Conservation (phyloP, 495 filamentous ascomycete species). For the Immersiella caudata region DNA sequence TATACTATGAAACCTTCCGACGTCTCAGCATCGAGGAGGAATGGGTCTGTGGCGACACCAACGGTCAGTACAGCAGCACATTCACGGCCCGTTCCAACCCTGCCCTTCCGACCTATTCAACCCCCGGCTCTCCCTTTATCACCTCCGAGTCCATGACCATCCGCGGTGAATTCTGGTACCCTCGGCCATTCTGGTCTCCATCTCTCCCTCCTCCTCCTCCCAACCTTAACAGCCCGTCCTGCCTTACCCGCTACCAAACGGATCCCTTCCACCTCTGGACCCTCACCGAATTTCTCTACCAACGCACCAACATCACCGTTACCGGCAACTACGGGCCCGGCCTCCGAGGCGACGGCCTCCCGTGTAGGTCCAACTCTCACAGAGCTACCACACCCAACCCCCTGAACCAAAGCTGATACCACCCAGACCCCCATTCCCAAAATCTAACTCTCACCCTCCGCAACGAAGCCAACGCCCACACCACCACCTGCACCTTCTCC, state of each 20-base stretch:
- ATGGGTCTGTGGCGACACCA: slow-evolving; percentile 17
- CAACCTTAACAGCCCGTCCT: not conserved
- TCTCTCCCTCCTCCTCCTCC: not conserved
- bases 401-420: too few relatives aligned
- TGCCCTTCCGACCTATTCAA: not conserved
- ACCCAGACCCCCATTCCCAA: not conserved
- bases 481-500: not conserved
- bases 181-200: not conserved
- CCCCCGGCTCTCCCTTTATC: not conserved
- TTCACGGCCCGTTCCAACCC: not conserved
- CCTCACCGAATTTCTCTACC: slow-evolving; percentile 1
- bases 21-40: not conserved
- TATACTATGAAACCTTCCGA: not conserved
- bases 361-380: not conserved
- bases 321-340: not conserved
- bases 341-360: not conserved
- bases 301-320: not conserved
- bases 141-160: not conserved
- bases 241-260: not conserved
- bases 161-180: not conserved
- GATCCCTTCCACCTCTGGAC: not conserved
- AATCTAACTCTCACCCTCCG: not conserved
- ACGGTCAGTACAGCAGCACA: not conserved
- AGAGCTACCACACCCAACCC: too few relatives aligned
- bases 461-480: slow-evolving; percentile 4